phyloP scores from a whole-genome alignment of 768 basidiomycete genomes.

The Russula emetica region DNA sequence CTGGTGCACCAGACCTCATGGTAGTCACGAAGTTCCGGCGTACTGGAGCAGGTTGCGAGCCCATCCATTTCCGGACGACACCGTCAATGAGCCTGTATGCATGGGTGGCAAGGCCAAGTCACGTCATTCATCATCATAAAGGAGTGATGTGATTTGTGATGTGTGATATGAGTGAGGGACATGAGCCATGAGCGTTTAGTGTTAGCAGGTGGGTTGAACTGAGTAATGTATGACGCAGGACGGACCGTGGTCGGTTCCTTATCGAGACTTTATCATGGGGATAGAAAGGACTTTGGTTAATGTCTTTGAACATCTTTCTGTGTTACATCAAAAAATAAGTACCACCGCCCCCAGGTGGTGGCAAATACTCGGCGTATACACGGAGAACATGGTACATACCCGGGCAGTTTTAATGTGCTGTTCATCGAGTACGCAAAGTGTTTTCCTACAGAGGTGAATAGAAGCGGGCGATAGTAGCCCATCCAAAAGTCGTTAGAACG shows the following conservation, averaged over 20 bases:
- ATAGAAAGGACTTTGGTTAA: slow-evolving; percentile 73
- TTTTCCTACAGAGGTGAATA: slow-evolving; percentile 81
- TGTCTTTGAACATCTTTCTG: slow-evolving; percentile 66
- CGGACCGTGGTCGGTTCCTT: slow-evolving; percentile 40
- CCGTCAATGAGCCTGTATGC: slow-evolving; percentile 64
- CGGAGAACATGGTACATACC: slow-evolving; percentile 42
- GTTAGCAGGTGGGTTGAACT: background rate
- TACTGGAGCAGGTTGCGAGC: slow-evolving; percentile 42
- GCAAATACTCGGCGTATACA: background rate
- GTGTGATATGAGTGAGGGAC: background rate
- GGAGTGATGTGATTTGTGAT: background rate
- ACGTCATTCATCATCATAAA: background rate
- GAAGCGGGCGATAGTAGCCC: slow-evolving; percentile 79
- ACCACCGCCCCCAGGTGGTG: background rate
- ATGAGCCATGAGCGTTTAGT: background rate
- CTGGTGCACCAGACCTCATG: slow-evolving; percentile 4
- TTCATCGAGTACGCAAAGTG: slow-evolving; percentile 95
- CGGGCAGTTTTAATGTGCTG: slow-evolving; percentile 76
- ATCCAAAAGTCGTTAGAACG: slow-evolving; percentile 75
- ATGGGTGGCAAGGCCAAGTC: background rate
- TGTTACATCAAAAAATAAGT: background rate
- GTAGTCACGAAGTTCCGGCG: background rate
- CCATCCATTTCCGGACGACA: slow-evolving; percentile 75
- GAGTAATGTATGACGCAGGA: background rate
- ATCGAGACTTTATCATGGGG: slow-evolving; percentile 41